phyloP scores from a whole-genome alignment of 495 filamentous ascomycete species.

The Beverwykella pulmonaria region DNA sequence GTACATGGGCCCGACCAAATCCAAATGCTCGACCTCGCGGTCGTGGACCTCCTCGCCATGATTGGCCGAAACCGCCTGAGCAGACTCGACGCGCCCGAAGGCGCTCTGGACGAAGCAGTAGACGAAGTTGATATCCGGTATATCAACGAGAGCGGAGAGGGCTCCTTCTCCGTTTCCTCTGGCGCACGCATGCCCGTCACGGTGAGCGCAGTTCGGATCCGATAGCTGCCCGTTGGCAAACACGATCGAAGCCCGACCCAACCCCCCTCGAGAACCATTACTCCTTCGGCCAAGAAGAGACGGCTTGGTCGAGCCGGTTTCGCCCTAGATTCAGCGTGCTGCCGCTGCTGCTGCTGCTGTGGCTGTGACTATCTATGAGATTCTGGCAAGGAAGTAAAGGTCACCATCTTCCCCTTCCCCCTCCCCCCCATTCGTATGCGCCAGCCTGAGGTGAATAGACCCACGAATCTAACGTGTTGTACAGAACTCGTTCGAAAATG shows the following conservation, averaged over 20 bases:
- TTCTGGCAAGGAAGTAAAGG: constrained; percentile 27
- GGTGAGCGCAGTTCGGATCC: constrained; percentile 22
- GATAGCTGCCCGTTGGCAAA: background rate
- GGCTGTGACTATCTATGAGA: constrained; percentile 1
- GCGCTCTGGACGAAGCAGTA: constrained; percentile 20
- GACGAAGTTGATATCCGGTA: constrained; percentile 35
- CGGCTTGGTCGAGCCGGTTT: constrained; percentile 16
- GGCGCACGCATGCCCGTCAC: constrained; percentile 32
- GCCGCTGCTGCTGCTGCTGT: no score
- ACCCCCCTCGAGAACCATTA: background rate
- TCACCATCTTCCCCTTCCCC: constrained; percentile 17
- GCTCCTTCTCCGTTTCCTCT: constrained; percentile 28
- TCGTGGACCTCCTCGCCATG: constrained; percentile 31
- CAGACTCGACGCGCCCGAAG: constrained; percentile 14
- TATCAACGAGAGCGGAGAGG: constrained; percentile 35
- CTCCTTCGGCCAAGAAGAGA: constrained; percentile 14
- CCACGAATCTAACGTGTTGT: background rate
- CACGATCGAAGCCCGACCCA: background rate
- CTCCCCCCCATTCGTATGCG: background rate
- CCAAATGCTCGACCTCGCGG: constrained; percentile 30
- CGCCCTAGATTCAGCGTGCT: constrained; percentile 8
- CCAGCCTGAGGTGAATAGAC: background rate
- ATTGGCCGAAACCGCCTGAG: constrained; percentile 19
- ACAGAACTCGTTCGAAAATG: constrained; percentile 26
- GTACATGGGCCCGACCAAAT: constrained; percentile 23